These are phyloP conservation scores for Chlorella vulgaris DNA, from an alignment of 139 green algal genomes.

Conservation along the genomic window DNA sequence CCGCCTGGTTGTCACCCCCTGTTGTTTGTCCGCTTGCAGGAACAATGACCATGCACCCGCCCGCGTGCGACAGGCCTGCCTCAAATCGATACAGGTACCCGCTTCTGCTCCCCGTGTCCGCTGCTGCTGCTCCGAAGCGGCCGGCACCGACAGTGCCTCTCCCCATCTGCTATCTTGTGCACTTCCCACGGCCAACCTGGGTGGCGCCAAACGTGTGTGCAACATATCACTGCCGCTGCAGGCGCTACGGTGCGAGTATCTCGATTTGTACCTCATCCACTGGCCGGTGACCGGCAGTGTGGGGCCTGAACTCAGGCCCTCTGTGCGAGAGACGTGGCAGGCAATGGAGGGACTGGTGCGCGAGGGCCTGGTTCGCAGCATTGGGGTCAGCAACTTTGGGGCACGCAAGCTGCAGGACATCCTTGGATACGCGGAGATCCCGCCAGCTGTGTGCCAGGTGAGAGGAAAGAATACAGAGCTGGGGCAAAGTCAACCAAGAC, in stretches of 20 bases:
- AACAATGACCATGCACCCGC: conserved; percentile 41
- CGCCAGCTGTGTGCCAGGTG: conserved; percentile 78
- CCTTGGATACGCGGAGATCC: conserved; percentile 57
- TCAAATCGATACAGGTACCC: conserved; percentile 38
- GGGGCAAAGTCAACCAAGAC: too few relatives aligned
- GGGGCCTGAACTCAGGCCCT: conserved; percentile 63
- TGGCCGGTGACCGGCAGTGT: conserved; percentile 62
- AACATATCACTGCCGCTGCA: conserved; percentile 37
- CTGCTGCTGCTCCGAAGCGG: neutral
- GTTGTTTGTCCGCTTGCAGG: conserved; percentile 31
- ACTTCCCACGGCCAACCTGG: too few relatives aligned
- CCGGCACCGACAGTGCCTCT: neutral
- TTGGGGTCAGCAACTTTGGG: conserved; percentile 89
- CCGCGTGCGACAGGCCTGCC: conserved; percentile 38
- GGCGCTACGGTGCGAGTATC: conserved; percentile 81
- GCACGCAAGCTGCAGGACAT: conserved; percentile 70
- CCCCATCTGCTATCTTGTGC: neutral
- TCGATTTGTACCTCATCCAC: conserved; percentile 87
- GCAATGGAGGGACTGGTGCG: conserved; percentile 67
- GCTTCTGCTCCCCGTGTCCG: neutral
- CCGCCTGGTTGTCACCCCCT: too few relatives aligned
- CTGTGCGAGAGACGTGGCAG: conserved; percentile 52
- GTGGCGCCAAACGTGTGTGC: neutral
- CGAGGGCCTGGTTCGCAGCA: conserved; percentile 70
- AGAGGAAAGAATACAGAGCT: neutral